These are phyloP conservation scores for Eimeria acervulina DNA, from an alignment of 169 alveolate genomes.

Conservation along the genomic window DNA sequence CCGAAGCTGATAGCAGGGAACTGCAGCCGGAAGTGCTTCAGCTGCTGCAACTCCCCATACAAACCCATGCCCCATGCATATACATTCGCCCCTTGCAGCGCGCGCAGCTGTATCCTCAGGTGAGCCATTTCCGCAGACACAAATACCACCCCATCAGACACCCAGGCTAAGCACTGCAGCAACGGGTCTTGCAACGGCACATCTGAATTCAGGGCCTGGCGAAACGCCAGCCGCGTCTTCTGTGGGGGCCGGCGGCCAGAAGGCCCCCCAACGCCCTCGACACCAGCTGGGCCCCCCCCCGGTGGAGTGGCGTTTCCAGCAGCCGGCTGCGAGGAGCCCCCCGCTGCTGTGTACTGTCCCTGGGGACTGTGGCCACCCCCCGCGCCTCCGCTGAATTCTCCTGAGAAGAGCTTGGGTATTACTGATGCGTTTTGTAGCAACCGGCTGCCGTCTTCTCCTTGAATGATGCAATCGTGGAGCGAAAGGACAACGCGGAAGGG, in stretches of 20 bases:
- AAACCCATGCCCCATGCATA: slow-evolving; percentile 45
- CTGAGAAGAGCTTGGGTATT: slow-evolving; percentile 50
- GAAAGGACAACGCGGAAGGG: slow-evolving; percentile 28
- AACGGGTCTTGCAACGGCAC: slow-evolving; percentile 39
- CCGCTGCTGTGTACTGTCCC: slow-evolving; percentile 46
- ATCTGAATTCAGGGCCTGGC: slow-evolving; percentile 36
- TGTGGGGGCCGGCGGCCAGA: slow-evolving; percentile 24
- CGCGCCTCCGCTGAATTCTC: not conserved
- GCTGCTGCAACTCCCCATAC: slow-evolving; percentile 54
- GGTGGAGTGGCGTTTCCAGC: slow-evolving; percentile 40
- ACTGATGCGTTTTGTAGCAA: slow-evolving; percentile 52
- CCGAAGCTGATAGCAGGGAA: slow-evolving; percentile 75
- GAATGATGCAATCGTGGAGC: slow-evolving; percentile 41
- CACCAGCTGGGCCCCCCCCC: not conserved
- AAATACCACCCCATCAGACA: slow-evolving; percentile 36
- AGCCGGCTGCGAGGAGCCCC: slow-evolving; percentile 3
- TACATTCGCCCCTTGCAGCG: slow-evolving; percentile 22
- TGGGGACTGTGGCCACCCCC: slow-evolving; percentile 12
- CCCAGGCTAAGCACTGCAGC: slow-evolving; percentile 51
- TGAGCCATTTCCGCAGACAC: slow-evolving; percentile 46
- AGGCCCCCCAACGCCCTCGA: not conserved
- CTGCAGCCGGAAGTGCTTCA: slow-evolving; percentile 61
- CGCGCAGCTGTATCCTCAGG: slow-evolving; percentile 35
- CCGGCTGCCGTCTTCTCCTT: slow-evolving; percentile 57
- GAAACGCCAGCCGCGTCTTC: not conserved